Base-by-base conservation (phyloP, 495 filamentous ascomycete species). In the Podospora australis region DNA sequence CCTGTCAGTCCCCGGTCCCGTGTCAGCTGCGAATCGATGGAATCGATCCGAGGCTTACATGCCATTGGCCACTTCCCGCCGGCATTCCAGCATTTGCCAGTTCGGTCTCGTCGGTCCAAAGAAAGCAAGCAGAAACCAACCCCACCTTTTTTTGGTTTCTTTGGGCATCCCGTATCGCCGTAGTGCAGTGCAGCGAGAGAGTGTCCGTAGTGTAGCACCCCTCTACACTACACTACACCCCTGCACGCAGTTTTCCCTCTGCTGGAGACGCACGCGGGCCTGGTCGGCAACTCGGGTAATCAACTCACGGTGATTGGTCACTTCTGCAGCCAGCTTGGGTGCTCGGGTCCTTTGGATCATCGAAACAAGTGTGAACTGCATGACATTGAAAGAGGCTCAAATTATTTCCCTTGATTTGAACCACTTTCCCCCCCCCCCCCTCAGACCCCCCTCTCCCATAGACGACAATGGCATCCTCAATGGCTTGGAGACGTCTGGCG, bases 391-490 rank as follows among this genome's bases (percentile, higher is more conserved):
- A 24, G 53, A 58, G 52, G 54, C 52, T 60, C 56, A 58, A 57
- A 56, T n/a, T 50, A 53, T 62, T 58, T 57, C 52, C 40, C 46
- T 44, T 56, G 55, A 61, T n/a, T 58, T 52, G 32, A 16, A 36
- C n/a, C 30, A 34, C 9, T 34, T 34, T 8, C 23, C 40, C 22
- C 40, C 52, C 45, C 57, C 54, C 56, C 47, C 52, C 39, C 44
- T 32, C 55, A 50, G 39, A 56, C 56, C 46, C n/a, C n/a, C n/a
- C n/a, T n/a, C n/a, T 34, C 45, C 52, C 46, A 48, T 60, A 54
- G 55, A 54, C 53, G 50, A 67, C 65, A 61, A 74, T 75, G 72
- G 71, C 71, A 50, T 71, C 72, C 44, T 70, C 72, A 68, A 73
- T 74, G 71, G 70, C 71, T 59, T 54, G 70, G 67, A 74, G 70